Evolutionary conservation across 2,329 filamentous ascomycete species (phyloP), one percentile per base, ranked within the genome.

Genomic region (Botryotinia narcissicola): DNA sequence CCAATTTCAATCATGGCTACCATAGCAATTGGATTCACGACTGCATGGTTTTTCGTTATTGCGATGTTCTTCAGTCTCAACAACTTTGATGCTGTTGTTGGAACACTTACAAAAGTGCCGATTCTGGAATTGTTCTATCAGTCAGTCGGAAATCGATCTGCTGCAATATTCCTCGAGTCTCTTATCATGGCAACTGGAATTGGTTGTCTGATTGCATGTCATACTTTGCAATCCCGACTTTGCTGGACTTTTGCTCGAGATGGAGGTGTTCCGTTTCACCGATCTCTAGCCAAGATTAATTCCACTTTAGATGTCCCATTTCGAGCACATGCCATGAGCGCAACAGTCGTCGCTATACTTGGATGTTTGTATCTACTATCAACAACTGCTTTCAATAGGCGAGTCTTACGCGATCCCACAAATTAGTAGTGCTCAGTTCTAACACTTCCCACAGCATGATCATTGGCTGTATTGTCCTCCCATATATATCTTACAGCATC

Each of bases 191-290:
- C 29, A 40, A 71, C 46, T 9, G 64, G 67, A 20, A 59, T 73
- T 25, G 64, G 72, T 51, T 71, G 68, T 37, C 68, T 66, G 2
- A 29, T 60, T 59, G 63, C 70, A 64, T 64, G 70, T 12, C 61
- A 74, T 29, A 72, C 71, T 18, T 72, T 63, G 48, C 60, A 66
- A 60, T 75, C 69, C 4, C 44, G 73, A 7, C 71, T 74, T 32
- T 73, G 71, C 29, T 73, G 72, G 72, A 62, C 72, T 3, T 73
- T 73, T 64, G 67, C 72, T 66, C 68, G 72, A 42, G 72, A 73
- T 61, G 68, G 68, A n/a, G 72, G 72, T 57, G 25, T 66, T n/a
- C 72, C 72, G 40, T 57, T 63, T 6, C 66, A 70, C 12, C 64
- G 7, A 10, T 73, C 48, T 29, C 44, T 73, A 18, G 60, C 68